A percentile compares a stretch with the other conserved stretches of the same genome.
phyloP scores from a whole-genome alignment of 164 flowering plant species.

The Umbellularia californica region DNA sequence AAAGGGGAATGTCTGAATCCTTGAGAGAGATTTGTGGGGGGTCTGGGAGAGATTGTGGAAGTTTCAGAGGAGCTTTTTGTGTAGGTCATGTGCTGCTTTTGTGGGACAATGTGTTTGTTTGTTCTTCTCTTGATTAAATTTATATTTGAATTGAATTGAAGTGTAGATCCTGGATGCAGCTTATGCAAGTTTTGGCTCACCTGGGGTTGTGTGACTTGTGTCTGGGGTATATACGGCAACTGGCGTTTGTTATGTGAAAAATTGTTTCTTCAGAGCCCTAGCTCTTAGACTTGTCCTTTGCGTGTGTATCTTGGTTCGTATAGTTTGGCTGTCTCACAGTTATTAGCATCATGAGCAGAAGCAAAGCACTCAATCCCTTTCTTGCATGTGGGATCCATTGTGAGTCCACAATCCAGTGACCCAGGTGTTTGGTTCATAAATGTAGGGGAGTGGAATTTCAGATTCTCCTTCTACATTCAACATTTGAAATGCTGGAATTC shows the following conservation, averaged over 20 bases:
- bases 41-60: not conserved
- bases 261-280: too few species aligned
- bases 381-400: too few species aligned
- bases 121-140: not conserved
- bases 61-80: slow-evolving; percentile 5
- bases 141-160: not conserved
- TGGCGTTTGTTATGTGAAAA: not conserved
- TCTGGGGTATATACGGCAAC: slow-evolving; percentile 7
- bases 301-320: too few species aligned
- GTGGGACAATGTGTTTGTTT: slow-evolving; percentile 7
- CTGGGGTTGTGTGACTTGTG: slow-evolving; percentile 18
- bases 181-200: slow-evolving; percentile 12
- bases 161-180: not conserved
- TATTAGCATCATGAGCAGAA: too few species aligned
- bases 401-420: too few species aligned
- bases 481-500: too few species aligned
- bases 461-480: too few species aligned
- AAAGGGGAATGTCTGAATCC: not conserved
- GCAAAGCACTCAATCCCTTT: too few species aligned
- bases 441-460: too few species aligned
- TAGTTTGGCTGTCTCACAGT: too few species aligned
- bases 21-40: not conserved
- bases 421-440: too few species aligned
- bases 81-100: slow-evolving; percentile 2
- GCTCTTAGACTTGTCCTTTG: too few species aligned